Evolutionary conservation across 2,329 filamentous ascomycete genomes (phyloP), one percentile per base, ranked within the genome.

Genomic region (Trichoderma semiorbis): DNA sequence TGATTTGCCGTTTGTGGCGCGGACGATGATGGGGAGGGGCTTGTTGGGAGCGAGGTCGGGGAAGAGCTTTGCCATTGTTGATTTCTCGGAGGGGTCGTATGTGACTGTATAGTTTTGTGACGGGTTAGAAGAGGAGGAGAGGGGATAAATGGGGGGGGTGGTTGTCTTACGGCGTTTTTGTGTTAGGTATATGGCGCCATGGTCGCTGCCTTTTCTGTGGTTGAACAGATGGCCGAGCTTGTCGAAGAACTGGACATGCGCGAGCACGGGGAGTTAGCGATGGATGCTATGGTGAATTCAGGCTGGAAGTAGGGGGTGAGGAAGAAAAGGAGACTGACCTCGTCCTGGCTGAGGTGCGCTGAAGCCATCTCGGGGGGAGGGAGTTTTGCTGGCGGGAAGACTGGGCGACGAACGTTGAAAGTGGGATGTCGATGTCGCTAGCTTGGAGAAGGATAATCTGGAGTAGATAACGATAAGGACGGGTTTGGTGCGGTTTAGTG

Each of bases 1-100:
- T 65, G 84, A 87, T 78, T 92, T 93, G 77, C 93, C 94, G 80
- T 98, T 93, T 39, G 92, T 92, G 16, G 94, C 95, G 73, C 94
- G 91, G 75, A 99, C 89, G 58, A 98, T 84, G 72, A 98, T 84
- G 8, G 94, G 91, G 16, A 92, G 83, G 7, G 91, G 90, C 32
- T 84, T 83, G 12, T 86, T 81, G 16, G 86, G 87, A 72, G 87
- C 81, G 1, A 91, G 85, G 75, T 93, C 91, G 77, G 88, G 85
- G 72, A 91, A 85, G 16, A 87, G 84, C 69, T 88, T 84, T 72
- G 83, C 82, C 43, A 81, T 79, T 32, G 85, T 73, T 26, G 83
- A 77, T 7, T 84, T 30, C 53, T 85, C 76, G 72, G 85, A 84
- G 73, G 85, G 82, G 65, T 78, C 80, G 73, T 83, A 81, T 16